These are phyloP conservation scores for Cornus florida DNA, from an alignment of 148 eudicot genomes.

Conservation along the genomic window DNA sequence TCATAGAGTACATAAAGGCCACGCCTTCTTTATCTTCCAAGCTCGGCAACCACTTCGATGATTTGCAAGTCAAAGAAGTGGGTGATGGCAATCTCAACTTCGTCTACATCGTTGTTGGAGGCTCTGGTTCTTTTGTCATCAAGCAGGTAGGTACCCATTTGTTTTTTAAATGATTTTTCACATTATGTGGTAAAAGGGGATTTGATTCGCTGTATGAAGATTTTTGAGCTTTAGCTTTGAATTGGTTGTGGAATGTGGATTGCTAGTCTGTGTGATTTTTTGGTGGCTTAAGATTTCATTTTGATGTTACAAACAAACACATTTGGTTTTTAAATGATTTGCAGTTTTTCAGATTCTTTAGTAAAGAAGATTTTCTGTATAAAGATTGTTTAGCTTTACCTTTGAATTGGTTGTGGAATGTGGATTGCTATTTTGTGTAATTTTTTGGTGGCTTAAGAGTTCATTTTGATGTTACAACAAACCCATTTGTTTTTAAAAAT, in stretches of 20 bases:
- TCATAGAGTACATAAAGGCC: constrained; percentile 70
- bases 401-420: no score
- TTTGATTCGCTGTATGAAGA: not conserved
- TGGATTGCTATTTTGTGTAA: not conserved
- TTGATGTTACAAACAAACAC: not conserved
- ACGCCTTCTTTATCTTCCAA: constrained; percentile 61
- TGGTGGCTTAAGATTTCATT: not conserved
- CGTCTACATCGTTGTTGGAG: constrained; percentile 61
- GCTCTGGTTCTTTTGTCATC: constrained; percentile 63
- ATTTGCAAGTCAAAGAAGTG: constrained; percentile 70
- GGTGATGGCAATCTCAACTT: constrained; percentile 98
- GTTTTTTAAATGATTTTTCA: not conserved
- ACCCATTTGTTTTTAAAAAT: no score
- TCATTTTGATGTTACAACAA: no score
- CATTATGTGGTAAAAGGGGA: not conserved
- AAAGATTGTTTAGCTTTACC: not conserved
- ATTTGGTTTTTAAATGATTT: no score
- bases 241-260: no score
- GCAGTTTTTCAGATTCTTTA: no score
- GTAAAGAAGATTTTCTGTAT: not conserved
- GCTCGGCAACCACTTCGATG: constrained; percentile 47
- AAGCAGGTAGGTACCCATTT: constrained; percentile 57
- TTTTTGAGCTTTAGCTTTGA: not conserved
- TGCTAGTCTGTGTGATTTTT: no score
- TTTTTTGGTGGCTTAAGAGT: no score